Base-by-base conservation (phyloP, 2,329 filamentous ascomycete genomes). In the Phaeomoniella chlamydospora region DNA sequence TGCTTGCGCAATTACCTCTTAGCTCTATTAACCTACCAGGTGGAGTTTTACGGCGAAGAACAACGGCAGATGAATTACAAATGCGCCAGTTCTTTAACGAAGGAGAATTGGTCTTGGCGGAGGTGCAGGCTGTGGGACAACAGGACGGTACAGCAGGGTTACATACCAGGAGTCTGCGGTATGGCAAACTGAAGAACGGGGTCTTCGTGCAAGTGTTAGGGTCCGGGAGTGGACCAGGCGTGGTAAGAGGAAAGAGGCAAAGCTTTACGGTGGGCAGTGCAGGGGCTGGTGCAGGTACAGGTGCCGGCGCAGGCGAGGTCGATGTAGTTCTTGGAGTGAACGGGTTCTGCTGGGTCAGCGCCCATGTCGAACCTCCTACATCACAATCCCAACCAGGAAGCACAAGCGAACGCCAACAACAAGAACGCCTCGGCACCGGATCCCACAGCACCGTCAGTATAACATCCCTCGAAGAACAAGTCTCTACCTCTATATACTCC, bases 71-170 rank as follows among this genome's bases (percentile, higher is more conserved):
- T 57, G 90, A 96, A 64, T 69, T 98, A 49, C 90, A 96, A 60
- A 96, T 98, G 58, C 76, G 90, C 35, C 84, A 77, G n/a, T 98
- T 94, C 60, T 96, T 98, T 62, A 78, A 80, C 37, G 90, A 98
- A 59, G 90, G 90, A 10, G 90, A 98, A 55, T 63, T 98, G 36
- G 65, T 98, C 12, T 83, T 96, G 13, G 90, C 90, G 1, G 90
- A 98, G 62, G 90, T 98, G 37, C 90, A 98, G 68, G 74, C 75
- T 47, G 67, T 98, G 37, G 39, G 44, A 19, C 84, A 86, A 55
- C 71, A 76, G 39, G 88, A 96, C 58, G 88, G 87, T 39, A 79
- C 75, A 2, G 87, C 90, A 1, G 79, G 78, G 39, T 65, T 98
- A 51, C 90, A 98, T 62, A 96, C 90, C 5, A 75, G 90, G 41